These are phyloP conservation scores for Tricholoma flavovirens DNA, from an alignment of 768 basidiomycete species.

Conservation along the genomic window DNA sequence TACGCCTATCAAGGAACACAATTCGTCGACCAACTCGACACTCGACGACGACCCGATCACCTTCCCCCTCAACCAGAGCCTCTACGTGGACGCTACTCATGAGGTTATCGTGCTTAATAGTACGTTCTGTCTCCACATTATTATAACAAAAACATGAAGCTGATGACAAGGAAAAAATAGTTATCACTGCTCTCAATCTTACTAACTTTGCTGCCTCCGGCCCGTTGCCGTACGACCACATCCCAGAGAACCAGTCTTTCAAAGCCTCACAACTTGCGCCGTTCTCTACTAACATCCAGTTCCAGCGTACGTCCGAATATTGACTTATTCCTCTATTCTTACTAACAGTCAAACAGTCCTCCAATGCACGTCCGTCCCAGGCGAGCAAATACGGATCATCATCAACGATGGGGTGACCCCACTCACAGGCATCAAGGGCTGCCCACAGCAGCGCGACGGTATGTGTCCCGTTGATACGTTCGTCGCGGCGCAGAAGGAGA, in stretches of 20 bases:
- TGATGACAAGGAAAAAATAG: constrained; percentile 26
- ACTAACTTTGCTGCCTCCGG: constrained; percentile 67
- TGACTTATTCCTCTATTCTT: neutral
- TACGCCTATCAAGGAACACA: constrained; percentile 61
- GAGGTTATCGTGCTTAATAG: constrained; percentile 89
- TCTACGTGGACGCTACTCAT: constrained; percentile 89
- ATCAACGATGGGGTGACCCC: constrained; percentile 87
- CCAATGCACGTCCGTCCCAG: constrained; percentile 44
- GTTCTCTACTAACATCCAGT: constrained; percentile 84
- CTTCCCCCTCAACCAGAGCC: constrained; percentile 63
- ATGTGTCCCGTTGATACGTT: constrained; percentile 74
- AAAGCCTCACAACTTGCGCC: constrained; percentile 74
- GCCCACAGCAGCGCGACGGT: constrained; percentile 66
- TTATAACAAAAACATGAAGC: neutral
- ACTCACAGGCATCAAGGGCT: constrained; percentile 70
- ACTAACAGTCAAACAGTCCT: constrained; percentile 42
- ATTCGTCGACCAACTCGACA: constrained; percentile 82
- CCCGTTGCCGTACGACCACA: constrained; percentile 70
- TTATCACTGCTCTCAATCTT: constrained; percentile 82
- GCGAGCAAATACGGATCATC: constrained; percentile 70
- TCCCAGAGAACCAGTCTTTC: constrained; percentile 61
- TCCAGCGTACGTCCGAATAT: constrained; percentile 58
- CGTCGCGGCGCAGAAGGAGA: constrained; percentile 60
- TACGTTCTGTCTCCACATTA: constrained; percentile 24
- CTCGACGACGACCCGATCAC: constrained; percentile 62